Conservation (phyloP, 2,329 filamentous ascomycete species). For the Aspergillus sp. region DNA sequence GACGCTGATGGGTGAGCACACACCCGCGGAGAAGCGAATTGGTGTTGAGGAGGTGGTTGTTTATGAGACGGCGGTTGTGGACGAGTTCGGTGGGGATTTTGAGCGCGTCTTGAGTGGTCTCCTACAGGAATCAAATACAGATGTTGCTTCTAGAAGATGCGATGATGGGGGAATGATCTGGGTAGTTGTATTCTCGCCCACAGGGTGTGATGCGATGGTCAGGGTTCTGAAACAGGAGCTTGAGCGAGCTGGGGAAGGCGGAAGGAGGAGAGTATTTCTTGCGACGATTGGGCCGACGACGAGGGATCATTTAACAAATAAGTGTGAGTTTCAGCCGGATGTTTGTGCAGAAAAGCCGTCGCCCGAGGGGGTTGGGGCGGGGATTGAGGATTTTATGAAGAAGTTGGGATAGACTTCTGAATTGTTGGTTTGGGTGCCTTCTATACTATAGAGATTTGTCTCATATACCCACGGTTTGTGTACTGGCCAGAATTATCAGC, state of each 20-base stretch:
- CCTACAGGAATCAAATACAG: not conserved
- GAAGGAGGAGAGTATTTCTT: slow-evolving; percentile 52
- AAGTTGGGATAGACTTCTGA: not conserved
- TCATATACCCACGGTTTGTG: not conserved
- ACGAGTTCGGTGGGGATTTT: slow-evolving; percentile 72
- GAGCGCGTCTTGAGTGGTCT: slow-evolving; percentile 44
- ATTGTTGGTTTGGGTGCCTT: too few species aligned
- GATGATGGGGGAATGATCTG: slow-evolving; percentile 26
- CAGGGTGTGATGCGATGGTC: slow-evolving; percentile 62
- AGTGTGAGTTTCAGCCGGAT: slow-evolving; percentile 47
- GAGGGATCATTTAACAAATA: slow-evolving; percentile 62
- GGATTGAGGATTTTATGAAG: slow-evolving; percentile 57
- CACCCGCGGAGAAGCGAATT: slow-evolving; percentile 57
- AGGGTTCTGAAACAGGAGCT: slow-evolving; percentile 43
- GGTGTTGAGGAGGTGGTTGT: slow-evolving; percentile 76
- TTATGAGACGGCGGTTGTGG: slow-evolving; percentile 83
- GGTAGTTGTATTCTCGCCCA: slow-evolving; percentile 58
- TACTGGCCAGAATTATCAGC: not conserved
- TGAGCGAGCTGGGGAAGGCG: not conserved
- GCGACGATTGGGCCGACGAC: slow-evolving; percentile 95
- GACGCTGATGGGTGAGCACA: slow-evolving; percentile 62
- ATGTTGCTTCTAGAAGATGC: slow-evolving; percentile 29
- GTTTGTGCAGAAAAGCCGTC: slow-evolving; percentile 77
- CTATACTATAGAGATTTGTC: too few species aligned
- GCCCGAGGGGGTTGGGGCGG: slow-evolving; percentile 73